Evolutionary conservation across 106 monocot genomes (phyloP), one percentile per base, ranked within the genome.

Genomic region (Gastrodia elata): DNA sequence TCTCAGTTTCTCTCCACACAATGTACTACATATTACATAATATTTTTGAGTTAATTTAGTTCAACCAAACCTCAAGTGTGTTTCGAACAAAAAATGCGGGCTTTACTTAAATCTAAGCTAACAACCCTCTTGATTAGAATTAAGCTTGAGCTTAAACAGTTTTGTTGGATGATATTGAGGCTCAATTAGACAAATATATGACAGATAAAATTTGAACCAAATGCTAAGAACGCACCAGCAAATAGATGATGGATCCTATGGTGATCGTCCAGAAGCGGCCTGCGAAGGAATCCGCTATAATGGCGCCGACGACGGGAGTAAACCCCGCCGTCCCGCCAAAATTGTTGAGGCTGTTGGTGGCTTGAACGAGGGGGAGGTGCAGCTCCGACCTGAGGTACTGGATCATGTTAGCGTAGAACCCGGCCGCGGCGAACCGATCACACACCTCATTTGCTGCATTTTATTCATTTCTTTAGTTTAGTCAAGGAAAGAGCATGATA

Each of bases 191-290:
- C n/a, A 42, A 42, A 42, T 42, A 42, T 13, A 42, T 42, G 42
- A n/a, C n/a, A n/a, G n/a, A n/a, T n/a, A n/a, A n/a, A n/a, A n/a
- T n/a, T 0, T n/a, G 56, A 56, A 57, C 25, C 44, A 44, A 44
- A 8, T 18, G 39, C 20, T n/a, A 1, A 13, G 1, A 18, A 24
- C 15, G 25, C 78, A 85, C 85, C 56, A 80, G 65, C 11, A 42
- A 73, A 36, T 82, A 86, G 30, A 86, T 24, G 44, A 80, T 24
- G 39, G 82, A 80, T 15, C 79, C 76, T 0, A 77, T 15, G 24
- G 79, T 79, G 10, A 86, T 86, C 69, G 82, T 82, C 82, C 82
- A 86, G 65, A 82, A 82, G n/a, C 82, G 76, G 57, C 82, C 82
- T 16, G 74, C 74, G 32, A 77, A 79, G 4, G 82, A 79, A 74